Percentiles rank a stretch among this genome's conserved stretches.
These are phyloP conservation scores for Globisporangium echinulatum DNA, from an alignment of 352 stramenopile genomes.

Conservation along the genomic window DNA sequence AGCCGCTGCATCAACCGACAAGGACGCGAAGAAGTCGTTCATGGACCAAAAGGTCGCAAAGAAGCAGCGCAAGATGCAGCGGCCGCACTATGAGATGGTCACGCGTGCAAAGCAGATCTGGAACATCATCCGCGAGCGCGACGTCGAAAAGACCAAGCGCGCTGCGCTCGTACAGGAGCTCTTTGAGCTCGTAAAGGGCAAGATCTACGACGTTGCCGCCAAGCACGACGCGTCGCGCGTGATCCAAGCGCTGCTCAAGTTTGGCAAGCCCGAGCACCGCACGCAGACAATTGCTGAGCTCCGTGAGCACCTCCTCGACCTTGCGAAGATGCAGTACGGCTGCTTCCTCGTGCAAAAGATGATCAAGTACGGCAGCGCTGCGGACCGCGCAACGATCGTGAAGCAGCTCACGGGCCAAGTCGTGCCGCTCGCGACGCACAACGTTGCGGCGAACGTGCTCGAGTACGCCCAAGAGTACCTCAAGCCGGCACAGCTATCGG, in stretches of 20 bases:
- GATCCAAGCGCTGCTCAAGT: slow-evolving; percentile 94
- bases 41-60: slow-evolving; percentile 87
- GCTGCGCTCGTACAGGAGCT: slow-evolving; percentile 88
- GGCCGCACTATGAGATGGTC: slow-evolving; percentile 91
- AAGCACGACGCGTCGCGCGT: slow-evolving; percentile 95
- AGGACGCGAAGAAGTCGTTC: slow-evolving; percentile 76
- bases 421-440: slow-evolving; percentile 91
- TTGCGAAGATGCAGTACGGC: slow-evolving; percentile 96
- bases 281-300: slow-evolving; percentile 88
- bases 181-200: slow-evolving; percentile 88
- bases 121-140: slow-evolving; percentile 91
- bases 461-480: slow-evolving; percentile 88
- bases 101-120: slow-evolving; percentile 92
- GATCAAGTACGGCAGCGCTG: slow-evolving; percentile 90
- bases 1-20: slow-evolving; percentile 18
- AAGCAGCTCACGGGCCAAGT: slow-evolving; percentile 93
- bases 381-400: slow-evolving; percentile 71
- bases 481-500: slow-evolving; percentile 81
- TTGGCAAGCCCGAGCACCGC: slow-evolving; percentile 86
- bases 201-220: slow-evolving; percentile 92
- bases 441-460: slow-evolving; percentile 90
- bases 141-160: slow-evolving; percentile 78
- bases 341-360: slow-evolving; percentile 96
- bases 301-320: slow-evolving; percentile 87
- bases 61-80: slow-evolving; percentile 93